Evolutionary conservation across 225 moss, liverwort and hornwort species (phyloP), one percentile per base, ranked within the genome.

Genomic region (Physcomitrellopsis africana): DNA sequence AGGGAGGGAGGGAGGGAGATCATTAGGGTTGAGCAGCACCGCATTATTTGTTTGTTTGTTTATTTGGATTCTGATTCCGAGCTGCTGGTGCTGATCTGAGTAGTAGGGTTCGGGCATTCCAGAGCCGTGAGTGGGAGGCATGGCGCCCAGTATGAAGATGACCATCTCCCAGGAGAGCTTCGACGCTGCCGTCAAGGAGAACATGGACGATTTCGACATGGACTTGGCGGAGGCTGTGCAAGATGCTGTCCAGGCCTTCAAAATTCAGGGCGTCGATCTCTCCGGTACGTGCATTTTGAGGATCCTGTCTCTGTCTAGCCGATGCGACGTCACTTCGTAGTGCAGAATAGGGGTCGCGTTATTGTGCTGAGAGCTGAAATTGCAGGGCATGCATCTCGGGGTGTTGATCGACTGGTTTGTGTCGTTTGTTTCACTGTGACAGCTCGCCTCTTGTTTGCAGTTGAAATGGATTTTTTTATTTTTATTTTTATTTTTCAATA

Each of bases 121-220:
- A 26, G 17, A 17, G 69, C 5, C 51, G 15, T 24, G 76, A 8
- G 24, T 60, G 16, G 37, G 14, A 37, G 49, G 48, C 64, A 91
- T 91, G 93, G 93, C 80, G 20, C 86, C 95, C 32, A 49, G 43
- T 9, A 24, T 51, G 65, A 89, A 58, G 78, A 9, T 23, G 48
- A 85, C 85, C 60, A 91, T 96, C 54, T 96, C 93, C 0, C 96
- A 96, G 69, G 92, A 90, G 22, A 92, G 86, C 16, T 96, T 94
- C 48, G 90, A 96, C 72, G 83, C 89, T 10, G 89, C 90, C 22
- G 93, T 96, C 52, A 96, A 86, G 58, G 96, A 96, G 76, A 94
- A 92, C 80, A 87, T 91, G 86, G 96, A 94, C n/a, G 96, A 93
- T 65, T 92, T 96, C 13, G 92, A 87, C 16, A 93, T 96, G 96